phyloP scores from a whole-genome alignment of 2,329 filamentous ascomycete species.

The Elsinoe ampelina region DNA sequence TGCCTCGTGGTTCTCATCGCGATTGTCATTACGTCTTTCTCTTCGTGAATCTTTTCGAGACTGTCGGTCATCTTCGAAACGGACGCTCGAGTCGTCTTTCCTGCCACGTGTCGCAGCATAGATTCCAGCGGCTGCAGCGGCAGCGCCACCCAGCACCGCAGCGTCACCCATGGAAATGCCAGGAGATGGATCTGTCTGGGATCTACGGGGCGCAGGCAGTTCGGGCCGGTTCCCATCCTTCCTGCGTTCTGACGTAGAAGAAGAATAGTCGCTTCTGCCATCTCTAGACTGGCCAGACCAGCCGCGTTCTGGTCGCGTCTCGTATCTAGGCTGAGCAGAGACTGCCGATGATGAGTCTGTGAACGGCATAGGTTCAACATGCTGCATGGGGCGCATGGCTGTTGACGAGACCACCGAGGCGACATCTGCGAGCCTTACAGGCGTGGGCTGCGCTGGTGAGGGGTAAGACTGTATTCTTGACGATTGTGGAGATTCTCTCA shows the following conservation, averaged over 20 bases:
- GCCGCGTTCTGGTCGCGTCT: background rate
- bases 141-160: slow-evolving; percentile 35
- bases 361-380: slow-evolving; percentile 58
- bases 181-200: slow-evolving; percentile 16
- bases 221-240: background rate
- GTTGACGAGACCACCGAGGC: slow-evolving; percentile 19
- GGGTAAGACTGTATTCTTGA: background rate
- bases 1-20: slow-evolving; percentile 10
- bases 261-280: background rate
- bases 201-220: background rate
- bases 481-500: background rate
- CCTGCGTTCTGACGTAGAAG: background rate
- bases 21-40: slow-evolving; percentile 24
- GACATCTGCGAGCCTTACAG: background rate
- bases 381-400: slow-evolving; percentile 47
- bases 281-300: background rate
- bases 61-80: slow-evolving; percentile 51
- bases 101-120: slow-evolving; percentile 23
- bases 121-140: slow-evolving; percentile 29
- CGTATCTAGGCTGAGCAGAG: slow-evolving; percentile 24
- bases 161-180: slow-evolving; percentile 27
- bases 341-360: slow-evolving; percentile 57
- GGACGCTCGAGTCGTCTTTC: slow-evolving; percentile 38
- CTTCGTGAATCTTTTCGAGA: slow-evolving; percentile 38
- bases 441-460: slow-evolving; percentile 1